Base-by-base conservation (phyloP, 2,329 filamentous ascomycete species). In the Aspergillus sp. region DNA sequence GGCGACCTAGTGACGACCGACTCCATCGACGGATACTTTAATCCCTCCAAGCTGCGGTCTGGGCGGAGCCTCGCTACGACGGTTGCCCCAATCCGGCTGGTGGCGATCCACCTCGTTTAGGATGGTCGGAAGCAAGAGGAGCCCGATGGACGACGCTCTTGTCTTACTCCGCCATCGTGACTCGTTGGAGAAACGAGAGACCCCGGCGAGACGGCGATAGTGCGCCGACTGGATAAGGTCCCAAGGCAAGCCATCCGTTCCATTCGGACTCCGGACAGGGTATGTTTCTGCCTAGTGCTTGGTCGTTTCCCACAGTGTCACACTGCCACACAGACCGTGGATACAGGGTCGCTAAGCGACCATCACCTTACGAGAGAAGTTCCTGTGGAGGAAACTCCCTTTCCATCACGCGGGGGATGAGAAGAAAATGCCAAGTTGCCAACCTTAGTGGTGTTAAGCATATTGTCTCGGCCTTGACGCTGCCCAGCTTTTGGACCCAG, bases 401-500 rank as follows among this genome's bases (percentile, higher is more conserved):
- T 38, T 38, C 35, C 16, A n/a, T 38, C 52, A 57, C 57, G 57
- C 56, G 59, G 58, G 56, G 54, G 41, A n/a, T n/a, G 44, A 33
- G n/a, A 20, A 36, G 32, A 48, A 17, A 53, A 50, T 62, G 60
- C 60, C 59, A 61, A 61, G 59, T 61, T 60, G 59, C 66, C 64
- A 69, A 69, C 66, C 66, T 69, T 69, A 68, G 63, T 66, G 60
- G 65, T 63, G 66, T 69, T 69, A 69, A 69, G 66, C 66, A 68
- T 69, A 69, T 62, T 51, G 49, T 53, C 59, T 60, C 62, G 60
- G 64, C 45, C 55, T 60, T 58, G 59, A 60, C 58, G 56, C 54
- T 63, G 52, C 51, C 53, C 53, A 60, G 43, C 38, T 20, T 32
- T 30, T 32, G n/a, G 19, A 14, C 14, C 44, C 33, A 14, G 32